A percentile compares a stretch with the other conserved stretches of the same genome.
These are phyloP conservation scores for Xylaria polymorpha DNA, from an alignment of 2,329 filamentous ascomycete genomes.

Conservation along the genomic window DNA sequence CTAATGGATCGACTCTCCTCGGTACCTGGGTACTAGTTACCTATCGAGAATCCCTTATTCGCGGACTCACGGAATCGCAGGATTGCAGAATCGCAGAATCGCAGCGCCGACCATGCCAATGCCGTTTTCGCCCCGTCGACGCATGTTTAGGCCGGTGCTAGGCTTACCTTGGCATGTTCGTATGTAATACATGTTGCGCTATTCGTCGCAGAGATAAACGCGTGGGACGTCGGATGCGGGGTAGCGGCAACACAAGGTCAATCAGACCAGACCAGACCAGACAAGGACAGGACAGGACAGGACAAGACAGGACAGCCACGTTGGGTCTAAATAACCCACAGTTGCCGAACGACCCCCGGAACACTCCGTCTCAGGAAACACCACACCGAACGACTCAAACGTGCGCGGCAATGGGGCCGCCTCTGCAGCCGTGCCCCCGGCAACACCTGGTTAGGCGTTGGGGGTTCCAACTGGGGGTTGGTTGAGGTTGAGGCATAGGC, in stretches of 20 bases:
- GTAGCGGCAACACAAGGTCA: too few relatives aligned
- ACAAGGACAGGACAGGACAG: background rate
- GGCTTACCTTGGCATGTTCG: too few relatives aligned
- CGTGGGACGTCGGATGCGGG: too few relatives aligned
- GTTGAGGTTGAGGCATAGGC: background rate
- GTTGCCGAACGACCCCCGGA: constrained; percentile 36
- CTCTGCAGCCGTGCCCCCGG: constrained; percentile 25
- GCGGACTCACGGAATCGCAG: too few relatives aligned
- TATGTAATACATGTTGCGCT: too few relatives aligned
- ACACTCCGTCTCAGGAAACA: constrained; percentile 8
- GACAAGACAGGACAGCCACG: constrained; percentile 1
- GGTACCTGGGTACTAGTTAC: background rate
- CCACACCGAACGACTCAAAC: constrained; percentile 2
- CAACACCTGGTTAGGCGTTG: background rate
- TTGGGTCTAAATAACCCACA: constrained; percentile 7
- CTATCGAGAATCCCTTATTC: too few relatives aligned
- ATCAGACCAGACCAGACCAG: constrained; percentile 1
- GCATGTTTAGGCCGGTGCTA: too few relatives aligned
- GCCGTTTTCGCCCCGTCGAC: too few relatives aligned
- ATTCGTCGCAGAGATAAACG: too few relatives aligned
- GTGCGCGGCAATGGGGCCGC: constrained; percentile 33
- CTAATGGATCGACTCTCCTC: background rate
- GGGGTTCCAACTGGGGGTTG: too few relatives aligned
- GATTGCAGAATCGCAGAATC: too few relatives aligned
- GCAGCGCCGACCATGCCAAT: too few relatives aligned